These are phyloP conservation scores for Ophiocordyceps australis DNA, from an alignment of 2,329 filamentous ascomycete species.

Conservation along the genomic window DNA sequence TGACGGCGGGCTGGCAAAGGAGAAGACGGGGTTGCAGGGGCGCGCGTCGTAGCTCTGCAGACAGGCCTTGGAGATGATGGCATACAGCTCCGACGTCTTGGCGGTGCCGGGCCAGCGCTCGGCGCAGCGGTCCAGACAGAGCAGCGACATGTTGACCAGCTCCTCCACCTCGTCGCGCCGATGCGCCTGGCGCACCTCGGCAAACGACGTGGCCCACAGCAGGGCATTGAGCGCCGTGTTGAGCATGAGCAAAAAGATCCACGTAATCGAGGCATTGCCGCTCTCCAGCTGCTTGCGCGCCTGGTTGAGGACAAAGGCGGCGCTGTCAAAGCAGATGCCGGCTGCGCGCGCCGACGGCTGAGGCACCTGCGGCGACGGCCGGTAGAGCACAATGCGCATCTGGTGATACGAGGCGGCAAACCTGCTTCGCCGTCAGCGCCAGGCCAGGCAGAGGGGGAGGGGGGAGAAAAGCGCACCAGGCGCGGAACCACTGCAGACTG, in stretches of 20 bases:
- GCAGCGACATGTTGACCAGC: slow-evolving; percentile 56
- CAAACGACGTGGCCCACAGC: slow-evolving; percentile 80
- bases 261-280: slow-evolving; percentile 68
- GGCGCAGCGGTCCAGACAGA: slow-evolving; percentile 62
- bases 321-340: slow-evolving; percentile 64
- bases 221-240: slow-evolving; percentile 88
- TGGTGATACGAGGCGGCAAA: slow-evolving; percentile 59
- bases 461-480: slow-evolving; percentile 41
- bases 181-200: slow-evolving; percentile 60
- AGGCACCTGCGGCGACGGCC: slow-evolving; percentile 83
- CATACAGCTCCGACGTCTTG: slow-evolving; percentile 70
- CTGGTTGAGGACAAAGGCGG: slow-evolving; percentile 64
- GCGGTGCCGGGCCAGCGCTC: slow-evolving; percentile 85
- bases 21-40: slow-evolving; percentile 8
- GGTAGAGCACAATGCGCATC: slow-evolving; percentile 74
- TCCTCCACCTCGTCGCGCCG: slow-evolving; percentile 57
- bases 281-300: slow-evolving; percentile 64
- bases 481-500: slow-evolving; percentile 52
- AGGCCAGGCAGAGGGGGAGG: neutral
- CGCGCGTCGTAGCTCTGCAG: slow-evolving; percentile 67
- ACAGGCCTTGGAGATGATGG: slow-evolving; percentile 70
- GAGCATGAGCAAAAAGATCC: slow-evolving; percentile 78
- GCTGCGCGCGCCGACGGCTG: slow-evolving; percentile 69
- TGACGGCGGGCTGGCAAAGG: slow-evolving; percentile 16
- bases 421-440: slow-evolving; percentile 19